Base-by-base conservation (phyloP, 169 alveolate genomes). In the Cryptosporidium andersoni region DNA sequence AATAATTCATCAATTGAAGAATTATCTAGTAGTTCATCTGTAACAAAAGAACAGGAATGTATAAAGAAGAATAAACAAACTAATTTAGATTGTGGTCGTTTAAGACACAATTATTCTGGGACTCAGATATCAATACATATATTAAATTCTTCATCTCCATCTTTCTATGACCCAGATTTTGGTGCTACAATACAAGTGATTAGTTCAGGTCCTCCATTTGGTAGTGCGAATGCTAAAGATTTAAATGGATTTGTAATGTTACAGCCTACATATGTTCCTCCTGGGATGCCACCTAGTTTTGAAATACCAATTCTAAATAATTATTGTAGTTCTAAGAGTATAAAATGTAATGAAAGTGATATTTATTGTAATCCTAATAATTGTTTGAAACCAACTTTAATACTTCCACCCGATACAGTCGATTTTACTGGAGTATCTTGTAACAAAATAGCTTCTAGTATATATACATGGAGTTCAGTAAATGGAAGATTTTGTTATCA, bases 191-290 rank as follows among this genome's bases (percentile, higher is more conserved):
- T 74, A 11, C 74, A 74, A 52, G 85, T 74, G 14, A 74, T 74
- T 40, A 74, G 85, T 37, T 74, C 85, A 43, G 85, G 85, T 4
- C 85, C 85, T 36, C 85, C 85, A 3, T 74, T 74, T 58, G 85
- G 85, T 1, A 74, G 85, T 60, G 85, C 85, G 11, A 55, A 74
- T 55, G 85, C 85, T 43, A 74, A 74, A 40, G 68, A 74, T 34
- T 48, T 74, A 49, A 74, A 25, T 42, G 85, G 85, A n/a, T 74
- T 45, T 43, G 40, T 55, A 11, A 74, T 74, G 85, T 37, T 74
- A 60, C 85, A 74, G 36, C 85, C 85, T 45, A 74, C 85, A 12
- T 74, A 55, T 58, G 55, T 68, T 4, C 85, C 85, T 6, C 55
- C 55, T 43, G 85, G 85, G 25, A 37, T 58, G 48, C 85, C 85